phyloP scores from a whole-genome alignment of 2,329 filamentous ascomycete genomes.

The Penicillium griseofulvum region DNA sequence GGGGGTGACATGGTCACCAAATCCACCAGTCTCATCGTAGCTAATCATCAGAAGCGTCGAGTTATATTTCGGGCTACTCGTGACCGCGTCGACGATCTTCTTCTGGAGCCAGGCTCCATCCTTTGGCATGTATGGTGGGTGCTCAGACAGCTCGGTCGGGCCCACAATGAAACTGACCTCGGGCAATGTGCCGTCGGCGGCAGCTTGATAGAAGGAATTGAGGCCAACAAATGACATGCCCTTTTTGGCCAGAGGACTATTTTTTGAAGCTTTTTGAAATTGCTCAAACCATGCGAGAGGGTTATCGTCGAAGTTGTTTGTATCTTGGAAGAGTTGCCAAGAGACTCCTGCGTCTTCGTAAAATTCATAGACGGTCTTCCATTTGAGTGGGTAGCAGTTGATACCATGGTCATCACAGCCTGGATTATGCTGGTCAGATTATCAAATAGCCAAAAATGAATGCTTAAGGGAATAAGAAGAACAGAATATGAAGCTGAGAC shows the following conservation, averaged over 20 bases:
- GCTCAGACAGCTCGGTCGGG: conserved; percentile 53
- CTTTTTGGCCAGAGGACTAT: conserved; percentile 45
- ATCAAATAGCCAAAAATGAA: not conserved
- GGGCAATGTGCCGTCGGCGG: conserved; percentile 52
- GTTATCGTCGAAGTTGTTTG: conserved; percentile 56
- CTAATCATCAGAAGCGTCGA: conserved; percentile 52
- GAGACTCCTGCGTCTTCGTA: conserved; percentile 50
- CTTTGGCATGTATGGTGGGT: conserved; percentile 53
- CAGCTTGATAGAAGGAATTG: conserved; percentile 51
- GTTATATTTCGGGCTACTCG: conserved; percentile 50
- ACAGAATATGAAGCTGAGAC: not conserved
- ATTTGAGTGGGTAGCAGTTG: conserved; percentile 55
- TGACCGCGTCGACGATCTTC: conserved; percentile 52
- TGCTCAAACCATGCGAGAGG: conserved; percentile 55
- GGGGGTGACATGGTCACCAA: conserved; percentile 55
- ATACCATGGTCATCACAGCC: conserved; percentile 47
- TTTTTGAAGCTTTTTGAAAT: conserved; percentile 47
- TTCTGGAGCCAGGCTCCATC: conserved; percentile 58
- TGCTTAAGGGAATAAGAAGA: not conserved
- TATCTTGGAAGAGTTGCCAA: conserved; percentile 53
- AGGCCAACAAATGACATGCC: conserved; percentile 51
- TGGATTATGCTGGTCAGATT: conserved; percentile 2
- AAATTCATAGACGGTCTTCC: conserved; percentile 53
- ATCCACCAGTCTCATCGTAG: conserved; percentile 56
- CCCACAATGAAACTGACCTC: conserved; percentile 53